Conservation (phyloP, 2,329 filamentous ascomycete species). For the Leptographium procerum region DNA sequence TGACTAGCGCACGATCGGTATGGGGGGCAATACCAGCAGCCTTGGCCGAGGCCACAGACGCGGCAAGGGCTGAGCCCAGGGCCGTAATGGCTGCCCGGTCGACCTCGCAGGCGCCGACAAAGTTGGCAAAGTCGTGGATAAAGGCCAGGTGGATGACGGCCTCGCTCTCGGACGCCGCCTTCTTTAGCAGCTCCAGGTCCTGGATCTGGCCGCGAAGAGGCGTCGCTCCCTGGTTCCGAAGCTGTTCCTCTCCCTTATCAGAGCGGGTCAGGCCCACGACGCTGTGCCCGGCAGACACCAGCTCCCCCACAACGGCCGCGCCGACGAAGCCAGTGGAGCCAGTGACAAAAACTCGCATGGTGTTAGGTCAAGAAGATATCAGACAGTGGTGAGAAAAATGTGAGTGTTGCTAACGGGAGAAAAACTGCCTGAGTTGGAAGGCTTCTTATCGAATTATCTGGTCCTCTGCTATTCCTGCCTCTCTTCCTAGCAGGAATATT, state of each 20-base stretch:
- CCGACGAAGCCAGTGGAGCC: constrained; percentile 33
- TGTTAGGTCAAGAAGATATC: background rate
- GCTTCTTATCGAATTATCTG: too few species aligned
- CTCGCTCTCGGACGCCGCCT: constrained; percentile 21
- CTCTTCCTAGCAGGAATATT: background rate
- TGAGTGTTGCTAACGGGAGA: too few species aligned
- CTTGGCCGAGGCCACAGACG: background rate
- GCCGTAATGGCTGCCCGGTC: constrained; percentile 25
- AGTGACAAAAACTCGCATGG: constrained; percentile 28
- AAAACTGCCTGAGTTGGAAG: too few species aligned
- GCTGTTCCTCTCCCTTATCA: constrained; percentile 16
- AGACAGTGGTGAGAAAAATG: too few species aligned
- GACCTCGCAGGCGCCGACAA: constrained; percentile 13
- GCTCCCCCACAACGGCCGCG: constrained; percentile 23
- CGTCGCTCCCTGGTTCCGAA: constrained; percentile 21
- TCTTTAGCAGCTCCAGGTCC: constrained; percentile 22
- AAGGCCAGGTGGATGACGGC: constrained; percentile 31
- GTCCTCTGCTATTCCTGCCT: background rate
- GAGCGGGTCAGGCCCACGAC: constrained; percentile 29
- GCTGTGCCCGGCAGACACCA: constrained; percentile 25
- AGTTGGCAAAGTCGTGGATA: constrained; percentile 27
- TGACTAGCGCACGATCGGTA: constrained; percentile 22
- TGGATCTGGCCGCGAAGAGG: constrained; percentile 23
- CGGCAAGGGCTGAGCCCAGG: constrained; percentile 20
- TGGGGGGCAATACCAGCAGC: constrained; percentile 12